phyloP scores from a whole-genome alignment of 352 stramenopile species.

The Globisporangium carolinianum region DNA sequence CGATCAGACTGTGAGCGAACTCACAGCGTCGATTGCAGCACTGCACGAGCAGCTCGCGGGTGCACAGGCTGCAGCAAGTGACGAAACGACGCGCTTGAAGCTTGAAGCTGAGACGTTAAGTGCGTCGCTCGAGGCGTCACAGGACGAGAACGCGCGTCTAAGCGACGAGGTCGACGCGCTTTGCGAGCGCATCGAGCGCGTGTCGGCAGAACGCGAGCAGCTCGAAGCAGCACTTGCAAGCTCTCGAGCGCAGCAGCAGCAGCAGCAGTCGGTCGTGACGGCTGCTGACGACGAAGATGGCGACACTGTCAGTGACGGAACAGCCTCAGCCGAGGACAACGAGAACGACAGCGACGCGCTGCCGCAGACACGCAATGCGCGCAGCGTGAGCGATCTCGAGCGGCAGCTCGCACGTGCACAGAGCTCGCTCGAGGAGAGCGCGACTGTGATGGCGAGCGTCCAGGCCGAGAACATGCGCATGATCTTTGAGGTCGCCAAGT shows the following conservation, averaged over 20 bases:
- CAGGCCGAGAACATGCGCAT: constrained; percentile 72
- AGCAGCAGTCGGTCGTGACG: background rate
- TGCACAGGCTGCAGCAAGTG: background rate
- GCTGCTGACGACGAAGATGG: background rate
- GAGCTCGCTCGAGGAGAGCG: constrained; percentile 22
- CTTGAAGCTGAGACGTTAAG: constrained; percentile 14
- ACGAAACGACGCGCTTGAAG: constrained; percentile 2
- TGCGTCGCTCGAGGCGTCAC: constrained; percentile 9
- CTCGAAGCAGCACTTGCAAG: constrained; percentile 17
- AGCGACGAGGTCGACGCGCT: constrained; percentile 13
- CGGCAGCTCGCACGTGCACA: constrained; percentile 26
- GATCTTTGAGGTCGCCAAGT: constrained; percentile 71
- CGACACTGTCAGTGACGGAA: background rate
- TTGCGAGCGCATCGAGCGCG: constrained; percentile 16
- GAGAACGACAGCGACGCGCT: background rate
- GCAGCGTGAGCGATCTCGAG: constrained; percentile 7
- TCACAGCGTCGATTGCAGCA: constrained; percentile 4
- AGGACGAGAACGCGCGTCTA: constrained; percentile 13
- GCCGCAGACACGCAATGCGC: too few species aligned
- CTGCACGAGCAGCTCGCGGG: constrained; percentile 7
- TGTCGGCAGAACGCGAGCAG: constrained; percentile 19
- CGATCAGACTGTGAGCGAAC: constrained; percentile 2
- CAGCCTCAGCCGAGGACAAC: background rate
- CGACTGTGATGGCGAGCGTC: constrained; percentile 45
- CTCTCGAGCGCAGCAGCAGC: background rate